Conservation (phyloP, 176 grass and related monocot species). For the Alopecurus myosuroides region DNA sequence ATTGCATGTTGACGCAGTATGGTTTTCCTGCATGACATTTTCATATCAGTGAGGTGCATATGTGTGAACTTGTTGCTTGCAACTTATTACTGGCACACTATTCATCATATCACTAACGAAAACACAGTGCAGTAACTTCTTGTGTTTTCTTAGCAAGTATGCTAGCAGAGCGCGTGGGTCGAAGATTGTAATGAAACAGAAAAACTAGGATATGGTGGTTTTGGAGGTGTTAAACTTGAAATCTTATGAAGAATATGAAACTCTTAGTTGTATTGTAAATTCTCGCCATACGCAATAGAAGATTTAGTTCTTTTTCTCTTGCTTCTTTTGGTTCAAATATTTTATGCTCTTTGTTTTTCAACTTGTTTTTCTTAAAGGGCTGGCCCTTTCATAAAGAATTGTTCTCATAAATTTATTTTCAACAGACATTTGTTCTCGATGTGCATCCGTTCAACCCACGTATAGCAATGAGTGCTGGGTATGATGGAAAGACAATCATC, state of each 20-base stretch:
- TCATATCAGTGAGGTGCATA: not conserved
- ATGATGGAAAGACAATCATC: slow-evolving; percentile 97
- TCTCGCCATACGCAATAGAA: not conserved
- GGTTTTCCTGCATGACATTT: not conserved
- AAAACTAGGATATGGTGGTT: not conserved
- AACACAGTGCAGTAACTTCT: not conserved
- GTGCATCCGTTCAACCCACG: slow-evolving; percentile 99
- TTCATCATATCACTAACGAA: not conserved
- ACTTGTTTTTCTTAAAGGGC: not conserved
- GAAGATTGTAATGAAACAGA: not conserved
- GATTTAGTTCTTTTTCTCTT: not conserved
- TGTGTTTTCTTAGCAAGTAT: not conserved
- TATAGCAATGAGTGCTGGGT: slow-evolving; percentile 99
- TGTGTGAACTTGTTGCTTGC: not conserved
- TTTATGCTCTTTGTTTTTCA: not conserved
- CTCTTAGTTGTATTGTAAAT: not conserved
- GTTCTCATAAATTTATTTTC: slow-evolving; percentile 24
- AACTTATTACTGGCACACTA: not conserved
- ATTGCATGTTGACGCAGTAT: not conserved
- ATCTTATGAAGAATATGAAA: not conserved
- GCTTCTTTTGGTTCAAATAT: not conserved
- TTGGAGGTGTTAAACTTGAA: not conserved
- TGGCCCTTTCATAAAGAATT: not conserved
- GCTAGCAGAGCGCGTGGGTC: not conserved
- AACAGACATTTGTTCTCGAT: slow-evolving; percentile 99